A percentile compares a stretch with the other conserved stretches of the same genome.
These are phyloP conservation scores for Mediolabrus comicus DNA, from an alignment of 108 stramenopile species.

Conservation along the genomic window DNA sequence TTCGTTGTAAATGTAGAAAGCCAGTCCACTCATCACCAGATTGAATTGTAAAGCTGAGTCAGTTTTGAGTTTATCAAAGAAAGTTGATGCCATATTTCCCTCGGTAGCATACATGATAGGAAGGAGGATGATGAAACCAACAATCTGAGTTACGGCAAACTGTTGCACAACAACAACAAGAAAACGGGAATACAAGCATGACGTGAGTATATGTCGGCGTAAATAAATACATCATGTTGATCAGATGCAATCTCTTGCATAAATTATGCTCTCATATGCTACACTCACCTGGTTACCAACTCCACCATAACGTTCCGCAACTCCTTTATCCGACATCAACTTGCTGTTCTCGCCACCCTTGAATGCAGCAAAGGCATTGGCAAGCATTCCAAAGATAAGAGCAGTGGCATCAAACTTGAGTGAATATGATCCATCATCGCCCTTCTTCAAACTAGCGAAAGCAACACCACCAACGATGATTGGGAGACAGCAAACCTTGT, in stretches of 20 bases:
- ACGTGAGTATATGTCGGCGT: background rate
- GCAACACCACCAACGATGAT: constrained; percentile 60
- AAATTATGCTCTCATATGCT: background rate
- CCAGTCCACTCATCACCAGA: constrained; percentile 52
- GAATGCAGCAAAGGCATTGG: constrained; percentile 57
- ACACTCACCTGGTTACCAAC: constrained; percentile 59
- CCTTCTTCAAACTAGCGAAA: constrained; percentile 59
- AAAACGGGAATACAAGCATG: background rate
- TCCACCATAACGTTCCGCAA: constrained; percentile 52
- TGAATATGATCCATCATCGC: constrained; percentile 40
- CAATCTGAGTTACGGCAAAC: constrained; percentile 59
- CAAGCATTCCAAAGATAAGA: constrained; percentile 54
- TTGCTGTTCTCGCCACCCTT: constrained; percentile 60
- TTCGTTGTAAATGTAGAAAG: constrained; percentile 66
- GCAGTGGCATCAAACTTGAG: constrained; percentile 58
- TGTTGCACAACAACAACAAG: background rate
- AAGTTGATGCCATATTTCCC: constrained; percentile 38
- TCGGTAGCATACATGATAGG: constrained; percentile 56
- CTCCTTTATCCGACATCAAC: constrained; percentile 47
- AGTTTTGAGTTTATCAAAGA: constrained; percentile 45
- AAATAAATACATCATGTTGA: background rate
- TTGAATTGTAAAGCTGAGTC: constrained; percentile 51
- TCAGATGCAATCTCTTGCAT: no score
- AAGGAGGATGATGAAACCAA: constrained; percentile 53
- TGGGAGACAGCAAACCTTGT: constrained; percentile 52